A percentile compares a stretch with the other conserved stretches of the same genome.
Evolutionary conservation across 805 yeast species (phyloP).

Genomic region (Cephaloascus albidus): DNA sequence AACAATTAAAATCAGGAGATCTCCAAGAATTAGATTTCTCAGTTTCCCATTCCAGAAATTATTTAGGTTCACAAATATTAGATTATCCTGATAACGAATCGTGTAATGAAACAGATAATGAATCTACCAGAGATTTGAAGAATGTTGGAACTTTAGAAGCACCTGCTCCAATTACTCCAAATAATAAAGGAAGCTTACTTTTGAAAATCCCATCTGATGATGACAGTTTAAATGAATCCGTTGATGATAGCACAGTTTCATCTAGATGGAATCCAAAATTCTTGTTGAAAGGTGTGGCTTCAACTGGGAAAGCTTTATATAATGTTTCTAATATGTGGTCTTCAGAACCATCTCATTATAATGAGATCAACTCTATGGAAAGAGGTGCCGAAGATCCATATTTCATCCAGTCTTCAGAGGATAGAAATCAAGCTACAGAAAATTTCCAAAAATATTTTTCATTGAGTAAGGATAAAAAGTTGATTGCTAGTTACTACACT

Average conservation of each 20-base stretch:
- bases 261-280: constrained; percentile 13
- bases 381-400: constrained; percentile 36
- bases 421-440: constrained; percentile 36
- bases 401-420: constrained; percentile 33
- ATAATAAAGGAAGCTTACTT: no score
- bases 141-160: neutral
- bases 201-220: neutral
- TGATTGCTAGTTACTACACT: constrained; percentile 63
- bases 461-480: constrained; percentile 35
- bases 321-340: constrained; percentile 36
- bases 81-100: neutral
- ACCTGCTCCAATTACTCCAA: neutral
- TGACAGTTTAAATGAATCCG: neutral
- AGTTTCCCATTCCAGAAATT: neutral
- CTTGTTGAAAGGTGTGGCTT: constrained; percentile 14
- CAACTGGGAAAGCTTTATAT: constrained; percentile 15
- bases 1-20: neutral
- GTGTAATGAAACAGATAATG: neutral
- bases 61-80: no score
- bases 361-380: constrained; percentile 23
- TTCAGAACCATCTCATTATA: constrained; percentile 56
- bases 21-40: neutral
- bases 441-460: constrained; percentile 63
- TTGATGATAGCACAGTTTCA: neutral
- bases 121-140: neutral